Conservation (phyloP, 1,284 basidiomycete genomes). For the Ceratobasidium sp. region DNA sequence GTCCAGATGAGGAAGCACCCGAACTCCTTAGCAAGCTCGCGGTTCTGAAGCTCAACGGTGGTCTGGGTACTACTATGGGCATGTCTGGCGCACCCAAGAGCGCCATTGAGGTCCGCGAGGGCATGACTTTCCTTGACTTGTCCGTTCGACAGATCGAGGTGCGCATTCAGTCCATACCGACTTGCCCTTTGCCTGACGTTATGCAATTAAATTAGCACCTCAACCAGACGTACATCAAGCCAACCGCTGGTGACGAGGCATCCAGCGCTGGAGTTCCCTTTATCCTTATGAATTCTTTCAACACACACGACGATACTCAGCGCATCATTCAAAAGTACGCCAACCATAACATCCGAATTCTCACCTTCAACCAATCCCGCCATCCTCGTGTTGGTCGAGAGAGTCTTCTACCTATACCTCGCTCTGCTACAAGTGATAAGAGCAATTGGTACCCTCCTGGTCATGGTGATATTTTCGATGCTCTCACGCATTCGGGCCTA, state of each 20-base stretch:
- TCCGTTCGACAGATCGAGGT: conserved; percentile 95
- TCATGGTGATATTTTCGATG: conserved; percentile 97
- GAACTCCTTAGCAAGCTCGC: conserved; percentile 91
- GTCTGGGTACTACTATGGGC: conserved; percentile 98
- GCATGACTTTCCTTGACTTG: conserved; percentile 99
- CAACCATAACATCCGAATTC: conserved; percentile 83
- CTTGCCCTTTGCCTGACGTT: too few species aligned
- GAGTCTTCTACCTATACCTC: conserved; percentile 88
- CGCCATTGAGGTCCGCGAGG: conserved; percentile 91
- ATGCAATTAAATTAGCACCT: too few species aligned
- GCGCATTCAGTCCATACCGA: conserved; percentile 43
- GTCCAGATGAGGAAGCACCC: conserved; percentile 55
- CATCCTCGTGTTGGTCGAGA: conserved; percentile 99
- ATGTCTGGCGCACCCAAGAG: conserved; percentile 79
- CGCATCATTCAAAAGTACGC: conserved; percentile 99
- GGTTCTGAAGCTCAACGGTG: conserved; percentile 99
- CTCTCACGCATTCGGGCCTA: conserved; percentile 92
- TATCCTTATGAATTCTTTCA: conserved; percentile 99
- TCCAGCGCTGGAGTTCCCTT: conserved; percentile 95
- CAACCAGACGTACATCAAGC: conserved; percentile 63
- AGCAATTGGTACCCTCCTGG: conserved; percentile 92
- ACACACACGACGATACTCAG: conserved; percentile 96
- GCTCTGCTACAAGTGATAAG: conserved; percentile 89
- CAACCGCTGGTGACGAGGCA: too few species aligned
- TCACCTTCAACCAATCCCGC: conserved; percentile 93